Evolutionary conservation across 495 filamentous ascomycete species (phyloP), one percentile per base, ranked within the genome.

Genomic region (Cercophora samala): DNA sequence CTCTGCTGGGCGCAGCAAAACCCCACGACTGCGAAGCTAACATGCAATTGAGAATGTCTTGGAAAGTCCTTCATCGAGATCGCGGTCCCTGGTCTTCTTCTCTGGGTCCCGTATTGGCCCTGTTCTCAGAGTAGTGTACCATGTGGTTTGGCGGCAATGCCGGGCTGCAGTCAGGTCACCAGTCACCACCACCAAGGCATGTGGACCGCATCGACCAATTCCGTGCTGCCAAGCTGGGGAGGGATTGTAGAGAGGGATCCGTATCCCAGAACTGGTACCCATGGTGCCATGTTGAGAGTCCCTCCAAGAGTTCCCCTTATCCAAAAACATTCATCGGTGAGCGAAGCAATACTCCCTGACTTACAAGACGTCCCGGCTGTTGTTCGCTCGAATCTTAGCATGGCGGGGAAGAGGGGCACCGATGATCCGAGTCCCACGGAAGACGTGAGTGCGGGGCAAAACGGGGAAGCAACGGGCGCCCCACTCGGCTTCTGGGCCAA

Each of bases 321-420:
- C n/a, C n/a, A n/a, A n/a, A n/a, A n/a, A n/a, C n/a, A n/a, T n/a
- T n/a, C n/a, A n/a, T n/a, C n/a, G n/a, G n/a, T n/a, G n/a, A n/a
- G n/a, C n/a, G n/a, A n/a, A n/a, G n/a, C n/a, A n/a, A n/a, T n/a
- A n/a, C n/a, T n/a, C n/a, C n/a, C n/a, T 32, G 29, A 32, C 29
- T 8, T 3, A 32, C 4, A 32, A 13, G 37, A 46, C 11, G 37
- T 46, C 13, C 13, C 37, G 11, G 11, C 15, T 46, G 37, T 46
- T 13, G 37, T 46, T 2, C 8, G n/a, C 6, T 4, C 21, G 4
- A 18, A 22, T 1, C 17, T 54, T 54, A 23, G 53, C 53, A 19
- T 56, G n/a, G 53, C 22, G 53, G 53, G 53, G 53, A 56, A 56
- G 53, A 56, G 53, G 53, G 15, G 53, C 53, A 56, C 8, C 53